phyloP scores from a whole-genome alignment of 2,329 filamentous ascomycete species.

The Diplocarpon mali region DNA sequence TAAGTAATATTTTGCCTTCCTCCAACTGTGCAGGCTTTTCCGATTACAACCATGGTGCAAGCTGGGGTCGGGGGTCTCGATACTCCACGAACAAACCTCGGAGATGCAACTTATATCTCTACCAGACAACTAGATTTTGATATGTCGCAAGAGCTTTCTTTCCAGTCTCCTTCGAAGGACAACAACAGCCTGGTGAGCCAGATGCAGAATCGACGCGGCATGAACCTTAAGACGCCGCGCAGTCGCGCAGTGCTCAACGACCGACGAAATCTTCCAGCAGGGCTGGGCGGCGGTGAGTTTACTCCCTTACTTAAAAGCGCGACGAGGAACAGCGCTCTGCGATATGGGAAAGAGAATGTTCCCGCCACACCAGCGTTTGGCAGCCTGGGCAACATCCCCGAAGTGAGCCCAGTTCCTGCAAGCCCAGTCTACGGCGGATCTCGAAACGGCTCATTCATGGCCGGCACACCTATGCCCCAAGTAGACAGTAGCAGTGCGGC shows the following conservation, averaged over 20 bases:
- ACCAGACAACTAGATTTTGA: conserved; percentile 60
- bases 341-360: conserved; percentile 50
- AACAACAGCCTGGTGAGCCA: conserved; percentile 65
- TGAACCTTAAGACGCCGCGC: conserved; percentile 62
- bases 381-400: conserved; percentile 50
- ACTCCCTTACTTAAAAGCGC: conserved; percentile 82
- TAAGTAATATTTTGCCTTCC: conserved; percentile 8
- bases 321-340: conserved; percentile 60
- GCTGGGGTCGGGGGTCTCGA: conserved; percentile 58
- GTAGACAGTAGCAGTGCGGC: conserved; percentile 69
- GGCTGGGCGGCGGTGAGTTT: conserved; percentile 64
- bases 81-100: conserved; percentile 75
- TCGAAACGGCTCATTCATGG: conserved; percentile 49
- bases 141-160: conserved; percentile 78
- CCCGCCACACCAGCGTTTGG: conserved; percentile 59
- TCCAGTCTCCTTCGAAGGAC: conserved; percentile 68
- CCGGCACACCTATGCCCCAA: conserved; percentile 65
- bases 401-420: conserved; percentile 67
- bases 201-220: conserved; percentile 50
- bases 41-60: conserved; percentile 44
- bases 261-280: conserved; percentile 57
- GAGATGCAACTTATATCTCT: conserved; percentile 72
- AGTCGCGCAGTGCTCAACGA: conserved; percentile 58
- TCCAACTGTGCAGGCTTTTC: conserved; percentile 14
- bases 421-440: conserved; percentile 60